A percentile compares a stretch with the other conserved stretches of the same genome.
These are phyloP conservation scores for Claviceps maximensis DNA, from an alignment of 2,329 filamentous ascomycete species.

Conservation along the genomic window DNA sequence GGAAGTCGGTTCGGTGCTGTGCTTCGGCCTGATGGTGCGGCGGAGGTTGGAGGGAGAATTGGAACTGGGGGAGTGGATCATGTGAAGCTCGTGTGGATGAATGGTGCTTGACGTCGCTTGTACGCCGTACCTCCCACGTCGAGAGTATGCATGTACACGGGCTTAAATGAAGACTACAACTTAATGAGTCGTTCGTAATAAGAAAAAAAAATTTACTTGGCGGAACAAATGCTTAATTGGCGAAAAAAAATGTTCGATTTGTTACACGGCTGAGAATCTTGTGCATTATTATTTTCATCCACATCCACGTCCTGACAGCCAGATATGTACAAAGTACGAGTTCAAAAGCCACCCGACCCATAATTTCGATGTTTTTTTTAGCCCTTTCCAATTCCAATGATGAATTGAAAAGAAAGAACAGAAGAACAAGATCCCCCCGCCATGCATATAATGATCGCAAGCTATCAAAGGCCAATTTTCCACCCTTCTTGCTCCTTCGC, in stretches of 20 bases:
- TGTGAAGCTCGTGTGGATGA: too few species aligned
- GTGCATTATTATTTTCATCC: neutral
- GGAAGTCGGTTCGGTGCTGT: too few species aligned
- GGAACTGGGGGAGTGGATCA: too few species aligned
- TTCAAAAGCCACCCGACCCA: neutral
- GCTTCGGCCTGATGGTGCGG: neutral
- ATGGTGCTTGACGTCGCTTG: too few species aligned
- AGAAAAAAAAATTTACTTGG: too few species aligned
- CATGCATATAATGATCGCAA: conserved; percentile 13
- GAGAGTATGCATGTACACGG: too few species aligned
- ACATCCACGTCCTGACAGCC: neutral
- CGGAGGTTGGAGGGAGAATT: neutral
- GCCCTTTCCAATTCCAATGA: conserved; percentile 5
- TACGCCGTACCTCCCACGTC: too few species aligned
- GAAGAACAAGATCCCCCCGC: conserved; percentile 6
- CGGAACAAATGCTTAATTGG: too few species aligned
- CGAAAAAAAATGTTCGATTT: neutral
- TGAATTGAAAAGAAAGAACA: neutral
- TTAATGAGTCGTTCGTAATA: too few species aligned
- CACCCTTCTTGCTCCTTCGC: neutral
- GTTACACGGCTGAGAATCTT: neutral
- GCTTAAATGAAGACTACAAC: too few species aligned
- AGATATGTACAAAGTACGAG: conserved; percentile 1
- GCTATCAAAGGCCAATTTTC: neutral
- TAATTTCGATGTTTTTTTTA: conserved; percentile 1